These are phyloP conservation scores for Stramenopiles sp. DNA, from an alignment of 352 stramenopile species.

Conservation along the genomic window DNA sequence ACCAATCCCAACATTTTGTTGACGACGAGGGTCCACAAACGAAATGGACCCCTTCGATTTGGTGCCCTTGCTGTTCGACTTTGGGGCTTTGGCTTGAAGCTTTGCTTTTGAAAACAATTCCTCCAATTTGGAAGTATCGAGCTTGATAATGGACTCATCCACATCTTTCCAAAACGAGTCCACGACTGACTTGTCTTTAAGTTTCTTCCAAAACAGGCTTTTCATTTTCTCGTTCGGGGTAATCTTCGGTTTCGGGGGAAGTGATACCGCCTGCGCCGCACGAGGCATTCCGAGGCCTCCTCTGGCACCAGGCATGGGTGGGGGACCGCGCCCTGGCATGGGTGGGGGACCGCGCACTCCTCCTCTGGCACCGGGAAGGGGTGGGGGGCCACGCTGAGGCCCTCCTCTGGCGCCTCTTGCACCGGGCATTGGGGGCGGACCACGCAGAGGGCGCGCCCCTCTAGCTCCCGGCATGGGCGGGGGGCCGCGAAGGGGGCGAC, in stretches of 20 bases:
- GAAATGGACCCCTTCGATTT: slow-evolving; percentile 10
- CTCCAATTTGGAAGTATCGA: background rate
- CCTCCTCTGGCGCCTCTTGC: background rate
- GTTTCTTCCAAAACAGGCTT: slow-evolving; percentile 10
- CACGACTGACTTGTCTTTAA: background rate
- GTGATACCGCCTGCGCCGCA: too few relatives aligned
- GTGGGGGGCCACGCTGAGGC: background rate
- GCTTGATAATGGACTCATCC: background rate
- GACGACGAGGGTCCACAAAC: slow-evolving; percentile 3
- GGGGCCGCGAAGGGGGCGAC: background rate
- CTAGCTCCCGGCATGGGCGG: background rate
- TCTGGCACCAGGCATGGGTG: background rate
- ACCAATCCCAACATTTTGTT: slow-evolving; percentile 11
- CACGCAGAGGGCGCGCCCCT: background rate
- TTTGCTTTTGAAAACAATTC: slow-evolving; percentile 8
- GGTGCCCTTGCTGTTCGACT: background rate
- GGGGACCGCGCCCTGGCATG: background rate
- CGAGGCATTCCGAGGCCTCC: background rate
- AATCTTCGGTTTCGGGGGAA: slow-evolving; percentile 9
- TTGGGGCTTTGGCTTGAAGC: background rate
- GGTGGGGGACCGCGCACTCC: background rate
- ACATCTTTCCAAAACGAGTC: slow-evolving; percentile 6
- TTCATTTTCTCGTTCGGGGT: slow-evolving; percentile 12
- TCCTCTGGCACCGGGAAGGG: background rate
- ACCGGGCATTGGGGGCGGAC: background rate